Evolutionary conservation across 208 protist species (phyloP), one percentile per base, ranked within the genome.

Genomic region (Leishmania martiniquensis): DNA sequence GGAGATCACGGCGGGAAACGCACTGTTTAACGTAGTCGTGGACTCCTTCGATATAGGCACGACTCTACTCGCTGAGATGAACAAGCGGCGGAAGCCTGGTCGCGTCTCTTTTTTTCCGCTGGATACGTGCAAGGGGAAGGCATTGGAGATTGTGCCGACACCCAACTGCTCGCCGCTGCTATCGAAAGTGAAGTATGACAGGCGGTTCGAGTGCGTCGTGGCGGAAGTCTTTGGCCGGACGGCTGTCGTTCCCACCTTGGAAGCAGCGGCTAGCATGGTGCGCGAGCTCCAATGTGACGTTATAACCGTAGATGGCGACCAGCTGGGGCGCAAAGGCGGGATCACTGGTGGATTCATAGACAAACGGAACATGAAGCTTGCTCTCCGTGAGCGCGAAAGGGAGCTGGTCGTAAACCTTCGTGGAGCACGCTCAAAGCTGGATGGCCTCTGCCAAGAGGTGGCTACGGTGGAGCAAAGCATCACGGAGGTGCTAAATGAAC

Each of bases 1-100:
- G 4, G 99, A 99, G 49, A 96, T 99, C 4, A 97, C 95, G 9
- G 98, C 96, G 37, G 98, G 96, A 20, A 98, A 98, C 82, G 79
- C 91, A 17, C 89, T 99, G 2, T 99, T 99, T 85, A 92, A 99
- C 85, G 88, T 99, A 32, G 98, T 99, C 9, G 98, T 99, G 17
- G 98, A 99, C 75, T 96, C 84, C 12, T 99, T 99, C 85, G 92
- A 98, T 37, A 87, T 91, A 2, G 97, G 98, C 60, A 85, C 91
- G 2, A 79, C 85, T 15, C 70, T 99, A 22, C 85, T 99, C 0
- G 84, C 96, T 20, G 76, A 95, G 49, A 97, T 99, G 85, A 98
- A 99, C 70, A 84, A 87, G 54, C 63, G 84, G 0, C 88, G 87
- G 44, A 97, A 95, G 68, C 88, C 88, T 25, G 98, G 98, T 10